Evolutionary conservation across 192 early-diverging fungal genomes (phyloP).

Genomic region (Paraglomus brasilianum): DNA sequence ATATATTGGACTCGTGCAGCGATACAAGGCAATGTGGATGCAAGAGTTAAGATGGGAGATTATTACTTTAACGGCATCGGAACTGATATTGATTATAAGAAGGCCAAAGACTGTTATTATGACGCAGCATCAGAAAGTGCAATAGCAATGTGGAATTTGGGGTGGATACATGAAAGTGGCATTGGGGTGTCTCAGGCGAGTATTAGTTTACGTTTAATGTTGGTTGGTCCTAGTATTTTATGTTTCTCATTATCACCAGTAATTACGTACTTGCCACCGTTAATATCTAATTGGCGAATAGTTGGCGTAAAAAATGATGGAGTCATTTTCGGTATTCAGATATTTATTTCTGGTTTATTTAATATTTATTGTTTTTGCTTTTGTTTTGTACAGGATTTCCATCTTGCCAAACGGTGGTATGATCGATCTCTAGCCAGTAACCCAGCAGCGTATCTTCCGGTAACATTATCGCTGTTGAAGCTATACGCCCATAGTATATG

Average conservation of each 20-base stretch:
- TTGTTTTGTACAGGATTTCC: constrained; percentile 64
- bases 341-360: constrained; percentile 8
- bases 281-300: no score
- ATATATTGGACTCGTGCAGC: constrained; percentile 93
- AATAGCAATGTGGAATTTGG: constrained; percentile 95
- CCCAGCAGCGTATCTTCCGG: constrained; percentile 76
- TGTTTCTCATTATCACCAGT: background rate
- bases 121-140: constrained; percentile 77
- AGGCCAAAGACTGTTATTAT: constrained; percentile 81
- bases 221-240: background rate
- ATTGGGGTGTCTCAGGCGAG: constrained; percentile 76
- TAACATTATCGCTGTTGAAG: constrained; percentile 70
- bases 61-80: constrained; percentile 89
- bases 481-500: constrained; percentile 65
- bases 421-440: constrained; percentile 79
- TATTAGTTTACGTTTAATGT: constrained; percentile 3
- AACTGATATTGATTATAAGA: constrained; percentile 58
- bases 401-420: constrained; percentile 92
- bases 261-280: no score
- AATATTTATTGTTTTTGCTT: background rate
- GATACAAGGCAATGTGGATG: constrained; percentile 87
- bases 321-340: background rate
- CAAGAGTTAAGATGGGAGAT: constrained; percentile 90
- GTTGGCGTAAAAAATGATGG: no score
- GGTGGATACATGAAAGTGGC: constrained; percentile 95